Percentiles rank a stretch among this genome's conserved stretches.
Conservation (phyloP, 305 asterid genomes). For the Ajuga reptans region DNA sequence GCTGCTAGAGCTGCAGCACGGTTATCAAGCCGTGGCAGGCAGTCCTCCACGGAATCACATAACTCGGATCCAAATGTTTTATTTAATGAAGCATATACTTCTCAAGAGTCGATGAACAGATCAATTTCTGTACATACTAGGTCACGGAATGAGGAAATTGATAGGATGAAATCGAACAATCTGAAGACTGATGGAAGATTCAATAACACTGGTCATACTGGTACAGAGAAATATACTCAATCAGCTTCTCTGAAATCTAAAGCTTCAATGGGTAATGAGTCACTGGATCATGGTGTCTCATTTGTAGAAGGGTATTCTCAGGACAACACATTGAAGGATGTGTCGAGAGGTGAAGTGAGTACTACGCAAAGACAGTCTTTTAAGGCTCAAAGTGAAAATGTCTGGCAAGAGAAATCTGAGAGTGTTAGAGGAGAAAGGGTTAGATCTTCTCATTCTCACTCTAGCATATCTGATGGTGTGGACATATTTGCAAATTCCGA, state of each 20-base stretch:
- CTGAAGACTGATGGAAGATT: conserved; percentile 27
- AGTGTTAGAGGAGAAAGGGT: conserved; percentile 16
- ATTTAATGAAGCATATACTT: conserved; percentile 26
- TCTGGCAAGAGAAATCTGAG: conserved; percentile 17
- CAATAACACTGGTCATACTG: conserved; percentile 21
- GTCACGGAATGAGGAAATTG: conserved; percentile 22
- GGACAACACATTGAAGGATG: conserved; percentile 27
- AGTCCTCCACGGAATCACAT: conserved; percentile 33
- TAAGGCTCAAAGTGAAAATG: conserved; percentile 14
- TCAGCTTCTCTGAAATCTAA: conserved; percentile 31
- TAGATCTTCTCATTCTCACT: conserved; percentile 31
- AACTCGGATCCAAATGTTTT: conserved; percentile 20
- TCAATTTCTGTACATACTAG: conserved; percentile 27
- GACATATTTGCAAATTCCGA: conserved; percentile 30
- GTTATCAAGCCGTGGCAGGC: conserved; percentile 42
- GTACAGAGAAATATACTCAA: conserved; percentile 1
- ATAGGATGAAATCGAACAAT: conserved; percentile 19
- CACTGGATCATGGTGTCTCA: conserved; percentile 21
- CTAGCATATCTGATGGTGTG: conserved; percentile 26
- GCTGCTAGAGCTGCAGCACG: conserved; percentile 90
- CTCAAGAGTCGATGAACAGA: conserved; percentile 27
- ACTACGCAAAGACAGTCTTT: conserved; percentile 9
- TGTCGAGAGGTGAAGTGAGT: conserved; percentile 19
- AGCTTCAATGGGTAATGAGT: conserved; percentile 29
- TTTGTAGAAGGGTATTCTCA: conserved; percentile 26